Base-by-base conservation (phyloP, 2,329 filamentous ascomycete species). In the Ceratocystis eucalypticola region DNA sequence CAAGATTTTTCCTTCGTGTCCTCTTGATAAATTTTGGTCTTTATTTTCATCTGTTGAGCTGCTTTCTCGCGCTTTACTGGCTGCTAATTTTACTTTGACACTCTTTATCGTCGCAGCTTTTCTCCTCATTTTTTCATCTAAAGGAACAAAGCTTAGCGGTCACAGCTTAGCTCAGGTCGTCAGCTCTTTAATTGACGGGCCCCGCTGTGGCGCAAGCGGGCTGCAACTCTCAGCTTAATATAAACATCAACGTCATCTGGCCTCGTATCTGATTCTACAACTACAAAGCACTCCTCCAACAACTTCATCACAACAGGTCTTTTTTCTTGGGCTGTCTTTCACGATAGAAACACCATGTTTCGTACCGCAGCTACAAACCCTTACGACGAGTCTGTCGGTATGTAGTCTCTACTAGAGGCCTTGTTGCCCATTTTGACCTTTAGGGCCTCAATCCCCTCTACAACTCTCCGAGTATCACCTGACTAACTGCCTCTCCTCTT, bases 331-430 rank as follows among this genome's bases (percentile, higher is more conserved):
- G n/a, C 45, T n/a, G 22, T n/a, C 41, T 30, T 20, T 30, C 20
- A 50, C 37, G 33, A 70, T 71, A 7, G 33, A 62, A 20, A n/a
- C 25, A 77, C 74, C 75, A 84, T 85, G 81, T 84, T 84, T 71
- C 79, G 81, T 75, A 80, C 81, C 71, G 80, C 81, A 74, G 80
- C 81, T 71, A 76, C 76, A 69, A 80, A 81, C 72, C 81, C 82
- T 65, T 85, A 82, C 74, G 82, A 84, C 74, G 82, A 84, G 73
- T 79, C 76, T 72, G 78, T 85, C 76, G 81, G 82, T 84, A 79
- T 69, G 80, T 78, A 69, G 37, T 41, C 37, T 15, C 64, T 25
- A 12, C 12, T 28, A 37, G 22, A 22, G 53, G 65, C 46, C 55
- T 66, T 66, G 53, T 63, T 68, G 44, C 15, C 10, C 30, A 37